Base-by-base conservation (phyloP, 768 basidiomycete genomes). In the Hirschioporus abietinus region DNA sequence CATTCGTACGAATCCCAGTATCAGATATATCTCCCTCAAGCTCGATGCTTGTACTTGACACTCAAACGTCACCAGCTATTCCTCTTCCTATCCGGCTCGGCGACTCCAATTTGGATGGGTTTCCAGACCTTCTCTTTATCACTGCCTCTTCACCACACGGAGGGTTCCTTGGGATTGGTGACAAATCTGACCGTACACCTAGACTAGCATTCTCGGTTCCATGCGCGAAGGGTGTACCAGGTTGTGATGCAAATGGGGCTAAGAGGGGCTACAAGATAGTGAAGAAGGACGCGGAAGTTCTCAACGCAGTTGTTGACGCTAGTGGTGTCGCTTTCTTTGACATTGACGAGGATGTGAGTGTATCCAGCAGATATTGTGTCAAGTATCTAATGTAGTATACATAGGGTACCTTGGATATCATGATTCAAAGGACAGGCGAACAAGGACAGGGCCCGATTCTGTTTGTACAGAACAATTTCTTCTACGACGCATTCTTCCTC, bases 401-500 rank as follows among this genome's bases (percentile, higher is more conserved):
- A 18, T 71, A 98, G 93, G 96, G 96, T 0, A 86, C 88, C 0
- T 79, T 99, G 35, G 97, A 99, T 76, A 86, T 99, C n/a, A 82
- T 97, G 76, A 83, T 99, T 0, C 95, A 96, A 73, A 80, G 97
- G 58, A 87, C 88, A 0, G 95, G 94, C 1, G 78, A 79, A 4
- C 86, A 87, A 64, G 84, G 84, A 1, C 79, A 78, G 59, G 89
- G 90, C 17, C 86, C 83, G 57, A 78, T 93, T 20, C 72, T 86
- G 5, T 96, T 99, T 73, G 80, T 99, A 62, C 95, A 96, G 78
- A 99, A 99, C 73, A 99, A 98, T 76, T 93, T 96, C 72, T 99
- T 96, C 72, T 95, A 95, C 73, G 97, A 99, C 70, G 96, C 97
- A 0, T 99, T 99, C 81, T 99, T 99, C 85, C 82, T 99, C 64